Conservation (phyloP, 352 stramenopile species). For the Globisporangium perplexum region DNA sequence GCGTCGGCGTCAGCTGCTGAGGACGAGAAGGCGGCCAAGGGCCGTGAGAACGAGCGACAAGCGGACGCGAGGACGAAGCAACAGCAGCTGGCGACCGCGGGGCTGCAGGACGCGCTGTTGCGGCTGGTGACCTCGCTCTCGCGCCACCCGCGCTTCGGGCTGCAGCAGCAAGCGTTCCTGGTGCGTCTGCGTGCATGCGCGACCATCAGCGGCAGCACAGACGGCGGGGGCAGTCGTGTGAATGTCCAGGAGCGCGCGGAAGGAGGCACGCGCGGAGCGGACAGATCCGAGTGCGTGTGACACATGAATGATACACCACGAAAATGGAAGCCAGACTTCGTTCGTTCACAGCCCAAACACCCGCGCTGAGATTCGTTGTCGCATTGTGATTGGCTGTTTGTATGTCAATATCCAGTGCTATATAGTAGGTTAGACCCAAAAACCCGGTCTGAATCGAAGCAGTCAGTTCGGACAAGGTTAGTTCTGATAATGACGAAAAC, state of each 20-base stretch:
- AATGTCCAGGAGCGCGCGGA: too few relatives aligned
- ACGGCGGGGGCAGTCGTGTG: neutral
- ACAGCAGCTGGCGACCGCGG: neutral
- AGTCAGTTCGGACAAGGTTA: neutral
- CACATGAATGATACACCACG: too few relatives aligned
- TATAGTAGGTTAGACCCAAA: too few relatives aligned
- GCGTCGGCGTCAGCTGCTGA: neutral
- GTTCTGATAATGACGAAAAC: neutral
- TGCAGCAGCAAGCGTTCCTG: neutral
- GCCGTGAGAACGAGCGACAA: neutral
- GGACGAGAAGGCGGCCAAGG: neutral
- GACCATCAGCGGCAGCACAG: too few relatives aligned
- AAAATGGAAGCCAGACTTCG: too few relatives aligned
- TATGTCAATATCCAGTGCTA: too few relatives aligned
- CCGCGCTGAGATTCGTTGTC: too few relatives aligned
- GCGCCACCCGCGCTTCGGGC: neutral
- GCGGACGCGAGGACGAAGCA: neutral
- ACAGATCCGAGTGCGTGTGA: too few relatives aligned
- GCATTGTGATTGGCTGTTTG: too few relatives aligned
- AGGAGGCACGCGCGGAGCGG: neutral
- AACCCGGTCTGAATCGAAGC: neutral
- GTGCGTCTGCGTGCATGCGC: neutral
- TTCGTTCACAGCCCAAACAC: too few relatives aligned
- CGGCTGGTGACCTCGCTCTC: conserved; percentile 10
- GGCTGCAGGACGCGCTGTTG: conserved; percentile 1